phyloP scores from a whole-genome alignment of 352 stramenopile genomes.

The Globisporangium heterothallicum region DNA sequence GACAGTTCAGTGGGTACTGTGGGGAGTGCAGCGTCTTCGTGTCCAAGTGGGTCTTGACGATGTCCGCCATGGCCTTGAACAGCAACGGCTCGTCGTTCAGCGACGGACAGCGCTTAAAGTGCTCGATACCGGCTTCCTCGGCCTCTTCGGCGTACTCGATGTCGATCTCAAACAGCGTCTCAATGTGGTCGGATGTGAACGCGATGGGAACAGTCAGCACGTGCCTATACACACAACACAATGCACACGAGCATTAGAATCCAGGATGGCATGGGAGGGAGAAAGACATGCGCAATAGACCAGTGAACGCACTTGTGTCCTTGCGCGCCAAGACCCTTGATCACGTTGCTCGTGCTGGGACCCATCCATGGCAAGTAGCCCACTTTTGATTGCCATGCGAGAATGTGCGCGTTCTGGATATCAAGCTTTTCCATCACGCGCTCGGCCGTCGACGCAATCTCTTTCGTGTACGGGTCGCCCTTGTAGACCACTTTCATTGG shows the following conservation, averaged over 20 bases:
- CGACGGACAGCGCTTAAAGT: slow-evolving; percentile 94
- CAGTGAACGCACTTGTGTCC: slow-evolving; percentile 82
- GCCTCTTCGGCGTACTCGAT: slow-evolving; percentile 98
- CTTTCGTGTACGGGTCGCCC: slow-evolving; percentile 84
- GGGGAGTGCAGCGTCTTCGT: slow-evolving; percentile 62
- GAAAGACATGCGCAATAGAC: too few species aligned
- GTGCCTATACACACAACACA: slow-evolving; percentile 37
- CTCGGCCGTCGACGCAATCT: slow-evolving; percentile 72
- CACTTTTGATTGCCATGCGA: slow-evolving; percentile 97
- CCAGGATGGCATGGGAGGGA: too few species aligned
- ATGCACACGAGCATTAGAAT: not conserved
- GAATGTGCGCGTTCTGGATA: slow-evolving; percentile 74
- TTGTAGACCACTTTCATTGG: slow-evolving; percentile 89
- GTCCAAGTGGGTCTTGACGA: slow-evolving; percentile 93
- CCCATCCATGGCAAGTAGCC: slow-evolving; percentile 97
- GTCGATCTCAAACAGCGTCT: slow-evolving; percentile 99
- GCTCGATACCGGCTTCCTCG: slow-evolving; percentile 90
- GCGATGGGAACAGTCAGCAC: slow-evolving; percentile 97
- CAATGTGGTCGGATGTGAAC: slow-evolving; percentile 99
- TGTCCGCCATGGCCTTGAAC: slow-evolving; percentile 95
- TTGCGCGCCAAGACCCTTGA: slow-evolving; percentile 88
- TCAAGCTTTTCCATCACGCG: slow-evolving; percentile 68
- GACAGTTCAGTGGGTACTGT: slow-evolving; percentile 84
- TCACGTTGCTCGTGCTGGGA: slow-evolving; percentile 95
- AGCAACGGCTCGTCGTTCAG: slow-evolving; percentile 95